These are phyloP conservation scores for Globisporangium parvum DNA, from an alignment of 352 stramenopile species.

Conservation along the genomic window DNA sequence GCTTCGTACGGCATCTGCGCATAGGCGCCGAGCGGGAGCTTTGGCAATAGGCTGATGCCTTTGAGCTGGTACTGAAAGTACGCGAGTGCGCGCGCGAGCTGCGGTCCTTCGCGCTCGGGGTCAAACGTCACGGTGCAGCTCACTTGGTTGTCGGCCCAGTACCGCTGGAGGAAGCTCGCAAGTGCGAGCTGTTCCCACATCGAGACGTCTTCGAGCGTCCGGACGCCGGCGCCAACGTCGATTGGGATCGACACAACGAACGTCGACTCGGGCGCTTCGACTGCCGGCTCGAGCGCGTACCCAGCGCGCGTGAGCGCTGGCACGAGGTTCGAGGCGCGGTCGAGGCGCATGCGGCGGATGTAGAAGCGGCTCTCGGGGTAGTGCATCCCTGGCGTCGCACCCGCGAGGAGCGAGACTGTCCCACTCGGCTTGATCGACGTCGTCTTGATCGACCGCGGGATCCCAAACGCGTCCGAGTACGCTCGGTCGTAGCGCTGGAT, in stretches of 20 bases:
- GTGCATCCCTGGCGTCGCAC: slow-evolving; percentile 91
- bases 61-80: slow-evolving; percentile 95
- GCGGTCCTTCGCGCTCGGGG: slow-evolving; percentile 66
- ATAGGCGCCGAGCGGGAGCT: slow-evolving; percentile 77
- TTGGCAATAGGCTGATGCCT: slow-evolving; percentile 86
- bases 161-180: slow-evolving; percentile 88
- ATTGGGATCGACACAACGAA: slow-evolving; percentile 90
- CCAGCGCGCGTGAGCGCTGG: slow-evolving; percentile 59
- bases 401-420: slow-evolving; percentile 90
- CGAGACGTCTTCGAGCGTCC: slow-evolving; percentile 77
- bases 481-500: slow-evolving; percentile 69
- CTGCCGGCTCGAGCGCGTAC: slow-evolving; percentile 73
- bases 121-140: slow-evolving; percentile 94
- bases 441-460: slow-evolving; percentile 90
- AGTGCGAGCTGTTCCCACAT: slow-evolving; percentile 92
- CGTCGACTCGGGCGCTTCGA: slow-evolving; percentile 55
- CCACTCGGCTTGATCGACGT: slow-evolving; percentile 89
- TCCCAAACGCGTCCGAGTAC: slow-evolving; percentile 67
- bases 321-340: slow-evolving; percentile 78
- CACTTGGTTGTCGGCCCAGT: slow-evolving; percentile 95
- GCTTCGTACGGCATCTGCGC: slow-evolving; percentile 91
- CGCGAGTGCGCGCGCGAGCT: slow-evolving; percentile 81
- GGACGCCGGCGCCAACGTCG: slow-evolving; percentile 81
- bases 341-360: slow-evolving; percentile 85
- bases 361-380: slow-evolving; percentile 92